Conservation (phyloP, 2,329 filamentous ascomycete species). For the Cercospora sp. region DNA sequence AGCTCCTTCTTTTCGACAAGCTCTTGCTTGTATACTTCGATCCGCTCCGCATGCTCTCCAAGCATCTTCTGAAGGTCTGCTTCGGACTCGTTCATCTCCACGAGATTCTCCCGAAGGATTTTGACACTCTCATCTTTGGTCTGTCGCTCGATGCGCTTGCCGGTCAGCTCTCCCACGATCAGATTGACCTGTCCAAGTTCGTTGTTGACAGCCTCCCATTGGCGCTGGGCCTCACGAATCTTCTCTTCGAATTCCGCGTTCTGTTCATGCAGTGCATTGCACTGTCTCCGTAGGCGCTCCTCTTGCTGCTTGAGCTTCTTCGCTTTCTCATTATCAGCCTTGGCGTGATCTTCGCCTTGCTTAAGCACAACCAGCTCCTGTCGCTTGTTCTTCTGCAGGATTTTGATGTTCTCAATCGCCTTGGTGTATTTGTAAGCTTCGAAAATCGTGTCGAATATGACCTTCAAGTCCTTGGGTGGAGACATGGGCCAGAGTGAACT, state of each 20-base stretch:
- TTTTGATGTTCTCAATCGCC: constrained; percentile 91
- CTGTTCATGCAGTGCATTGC: constrained; percentile 61
- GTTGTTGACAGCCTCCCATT: constrained; percentile 64
- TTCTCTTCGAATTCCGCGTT: constrained; percentile 60
- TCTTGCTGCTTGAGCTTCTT: constrained; percentile 64
- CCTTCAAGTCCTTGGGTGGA: constrained; percentile 81
- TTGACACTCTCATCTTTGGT: constrained; percentile 69
- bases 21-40: constrained; percentile 64
- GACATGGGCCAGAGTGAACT: constrained; percentile 97
- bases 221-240: constrained; percentile 57
- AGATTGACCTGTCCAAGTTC: constrained; percentile 72
- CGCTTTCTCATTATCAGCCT: constrained; percentile 80
- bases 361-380: constrained; percentile 72
- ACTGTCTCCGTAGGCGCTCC: constrained; percentile 63
- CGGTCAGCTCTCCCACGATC: constrained; percentile 72
- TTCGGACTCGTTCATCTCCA: constrained; percentile 77
- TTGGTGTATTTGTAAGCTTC: constrained; percentile 97
- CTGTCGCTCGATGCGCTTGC: constrained; percentile 72
- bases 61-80: constrained; percentile 70
- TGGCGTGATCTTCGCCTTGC: constrained; percentile 73
- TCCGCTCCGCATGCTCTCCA: constrained; percentile 73
- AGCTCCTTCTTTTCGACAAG: constrained; percentile 59
- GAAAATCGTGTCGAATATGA: constrained; percentile 96
- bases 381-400: constrained; percentile 78
- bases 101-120: constrained; percentile 69